Percentiles rank a stretch among this genome's conserved stretches.
Evolutionary conservation across 2,329 filamentous ascomycete species (phyloP).

Genomic region (Aureobasidium melanogenum): DNA sequence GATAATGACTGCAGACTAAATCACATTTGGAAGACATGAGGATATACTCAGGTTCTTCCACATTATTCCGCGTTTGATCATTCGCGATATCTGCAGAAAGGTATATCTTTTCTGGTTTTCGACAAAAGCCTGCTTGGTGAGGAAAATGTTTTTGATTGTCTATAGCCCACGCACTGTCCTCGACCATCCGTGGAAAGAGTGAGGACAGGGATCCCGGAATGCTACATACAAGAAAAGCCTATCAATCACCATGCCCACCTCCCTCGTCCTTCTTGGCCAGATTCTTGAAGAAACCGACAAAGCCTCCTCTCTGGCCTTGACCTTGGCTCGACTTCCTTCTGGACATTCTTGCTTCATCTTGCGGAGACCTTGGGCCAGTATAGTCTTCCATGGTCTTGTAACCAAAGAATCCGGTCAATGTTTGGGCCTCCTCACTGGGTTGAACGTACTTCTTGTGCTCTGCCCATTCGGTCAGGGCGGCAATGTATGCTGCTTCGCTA

Average conservation of each 20-base stretch:
- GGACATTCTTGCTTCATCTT: slow-evolving; percentile 17
- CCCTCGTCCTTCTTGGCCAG: slow-evolving; percentile 5
- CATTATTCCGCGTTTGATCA: too few relatives aligned
- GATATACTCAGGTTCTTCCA: too few relatives aligned
- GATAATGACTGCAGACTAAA: too few relatives aligned
- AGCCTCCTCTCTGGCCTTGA: background rate
- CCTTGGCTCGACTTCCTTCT: slow-evolving; percentile 1
- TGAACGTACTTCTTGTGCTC: slow-evolving; percentile 23
- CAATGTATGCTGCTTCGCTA: slow-evolving; percentile 21
- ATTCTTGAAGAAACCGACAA: background rate
- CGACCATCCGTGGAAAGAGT: too few relatives aligned
- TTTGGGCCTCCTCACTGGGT: slow-evolving; percentile 14
- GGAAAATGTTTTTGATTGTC: too few relatives aligned
- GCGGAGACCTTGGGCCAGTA: slow-evolving; percentile 14
- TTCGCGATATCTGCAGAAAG: too few relatives aligned
- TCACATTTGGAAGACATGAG: too few relatives aligned
- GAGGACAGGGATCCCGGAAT: too few relatives aligned
- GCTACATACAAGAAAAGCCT: too few relatives aligned
- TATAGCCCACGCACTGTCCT: too few relatives aligned
- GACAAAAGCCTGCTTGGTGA: too few relatives aligned
- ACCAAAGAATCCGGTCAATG: slow-evolving; percentile 23
- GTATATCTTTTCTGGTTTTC: too few relatives aligned
- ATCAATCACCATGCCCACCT: background rate
- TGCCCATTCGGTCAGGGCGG: slow-evolving; percentile 22
- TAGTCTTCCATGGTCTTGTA: slow-evolving; percentile 22